These are phyloP conservation scores for Suhomyces taliae DNA, from an alignment of 1,139 yeast species.

Conservation along the genomic window DNA sequence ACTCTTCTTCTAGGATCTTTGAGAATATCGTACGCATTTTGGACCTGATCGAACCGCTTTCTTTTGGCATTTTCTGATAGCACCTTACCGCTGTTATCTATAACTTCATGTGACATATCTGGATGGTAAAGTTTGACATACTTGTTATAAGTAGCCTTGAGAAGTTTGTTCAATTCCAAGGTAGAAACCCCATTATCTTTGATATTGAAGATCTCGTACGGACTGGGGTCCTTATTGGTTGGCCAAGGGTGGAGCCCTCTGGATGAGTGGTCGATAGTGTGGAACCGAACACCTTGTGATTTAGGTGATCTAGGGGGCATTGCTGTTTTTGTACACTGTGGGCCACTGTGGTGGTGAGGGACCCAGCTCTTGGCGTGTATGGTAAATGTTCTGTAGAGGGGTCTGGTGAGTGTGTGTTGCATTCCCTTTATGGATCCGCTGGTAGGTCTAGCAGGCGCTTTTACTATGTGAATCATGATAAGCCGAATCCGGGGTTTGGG, in stretches of 20 bases:
- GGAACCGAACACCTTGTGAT: constrained; percentile 4
- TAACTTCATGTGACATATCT: constrained; percentile 49
- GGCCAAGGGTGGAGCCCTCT: constrained; percentile 57
- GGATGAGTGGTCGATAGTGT: constrained; percentile 20
- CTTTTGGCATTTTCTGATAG: constrained; percentile 44
- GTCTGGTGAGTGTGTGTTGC: too few relatives aligned
- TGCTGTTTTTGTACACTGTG: too few relatives aligned
- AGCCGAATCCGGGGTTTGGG: too few relatives aligned
- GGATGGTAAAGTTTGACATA: constrained; percentile 88
- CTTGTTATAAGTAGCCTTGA: constrained; percentile 59
- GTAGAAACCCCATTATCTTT: constrained; percentile 22
- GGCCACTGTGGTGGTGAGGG: too few relatives aligned
- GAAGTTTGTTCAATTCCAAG: constrained; percentile 38
- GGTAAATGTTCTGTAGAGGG: too few relatives aligned
- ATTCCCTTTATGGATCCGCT: too few relatives aligned
- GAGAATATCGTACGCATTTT: constrained; percentile 72
- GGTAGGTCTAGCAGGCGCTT: too few relatives aligned
- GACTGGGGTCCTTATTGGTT: constrained; percentile 54
- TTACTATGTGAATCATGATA: too few relatives aligned
- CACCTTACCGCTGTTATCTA: constrained; percentile 28
- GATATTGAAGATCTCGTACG: constrained; percentile 70
- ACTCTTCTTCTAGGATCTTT: constrained; percentile 51
- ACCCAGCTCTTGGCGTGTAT: too few relatives aligned
- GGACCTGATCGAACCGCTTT: constrained; percentile 66
- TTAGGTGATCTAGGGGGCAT: not conserved